phyloP scores from a whole-genome alignment of 2,329 filamentous ascomycete genomes.

The Trichoderma sp. region DNA sequence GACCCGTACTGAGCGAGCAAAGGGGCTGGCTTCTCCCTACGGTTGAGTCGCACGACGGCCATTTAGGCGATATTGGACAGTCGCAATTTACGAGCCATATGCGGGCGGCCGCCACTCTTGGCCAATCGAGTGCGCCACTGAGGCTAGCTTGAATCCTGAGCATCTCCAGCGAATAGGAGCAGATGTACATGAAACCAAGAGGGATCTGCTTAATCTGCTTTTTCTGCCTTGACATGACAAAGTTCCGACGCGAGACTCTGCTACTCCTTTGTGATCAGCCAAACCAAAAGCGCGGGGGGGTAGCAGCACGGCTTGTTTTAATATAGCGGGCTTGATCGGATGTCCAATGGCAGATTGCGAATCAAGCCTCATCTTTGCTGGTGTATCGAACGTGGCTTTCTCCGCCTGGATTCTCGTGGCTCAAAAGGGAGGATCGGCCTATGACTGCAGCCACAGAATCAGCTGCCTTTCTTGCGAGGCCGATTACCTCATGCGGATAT shows the following conservation, averaged over 20 bases:
- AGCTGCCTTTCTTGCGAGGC: background rate
- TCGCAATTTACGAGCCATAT: conserved; percentile 15
- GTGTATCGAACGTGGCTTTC: background rate
- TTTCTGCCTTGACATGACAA: background rate
- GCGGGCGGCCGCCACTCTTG: background rate
- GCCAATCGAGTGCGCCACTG: conserved; percentile 16
- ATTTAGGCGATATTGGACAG: conserved; percentile 14
- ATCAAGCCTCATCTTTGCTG: background rate
- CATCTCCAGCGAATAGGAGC: background rate
- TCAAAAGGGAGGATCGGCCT: background rate
- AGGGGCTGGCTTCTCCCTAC: background rate
- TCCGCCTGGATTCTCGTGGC: background rate
- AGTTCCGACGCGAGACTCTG: background rate
- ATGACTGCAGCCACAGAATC: background rate
- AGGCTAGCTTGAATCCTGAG: background rate
- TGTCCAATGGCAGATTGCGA: background rate
- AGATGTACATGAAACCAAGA: conserved; percentile 9
- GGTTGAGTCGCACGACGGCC: background rate
- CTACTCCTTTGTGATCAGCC: background rate
- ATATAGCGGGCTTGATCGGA: background rate
- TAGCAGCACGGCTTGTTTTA: background rate
- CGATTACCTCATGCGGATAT: conserved; percentile 9
- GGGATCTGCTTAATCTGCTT: background rate
- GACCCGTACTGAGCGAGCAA: background rate
- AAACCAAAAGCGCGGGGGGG: background rate